These are phyloP conservation scores for Candida odintsovae DNA, from an alignment of 805 yeast genomes.

Conservation along the genomic window DNA sequence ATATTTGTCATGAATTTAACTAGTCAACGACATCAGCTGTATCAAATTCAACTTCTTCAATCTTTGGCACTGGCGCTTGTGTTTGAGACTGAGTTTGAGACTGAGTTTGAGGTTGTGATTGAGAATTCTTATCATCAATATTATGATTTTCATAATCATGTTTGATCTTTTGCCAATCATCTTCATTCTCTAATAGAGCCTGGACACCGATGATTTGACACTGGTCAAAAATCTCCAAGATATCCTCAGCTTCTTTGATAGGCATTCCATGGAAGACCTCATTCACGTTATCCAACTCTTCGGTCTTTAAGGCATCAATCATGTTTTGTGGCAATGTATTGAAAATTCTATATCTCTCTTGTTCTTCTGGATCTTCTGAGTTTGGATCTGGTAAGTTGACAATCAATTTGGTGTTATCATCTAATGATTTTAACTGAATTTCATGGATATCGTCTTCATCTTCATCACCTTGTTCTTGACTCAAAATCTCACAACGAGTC, in stretches of 20 bases:
- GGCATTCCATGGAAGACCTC: conserved; percentile 69
- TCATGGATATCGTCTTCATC: conserved; percentile 51
- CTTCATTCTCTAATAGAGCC: conserved; percentile 67
- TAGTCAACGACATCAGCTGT: conserved; percentile 39
- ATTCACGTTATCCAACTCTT: conserved; percentile 72
- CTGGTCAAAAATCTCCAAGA: conserved; percentile 68
- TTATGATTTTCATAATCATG: conserved; percentile 33
- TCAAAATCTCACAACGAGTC: conserved; percentile 64
- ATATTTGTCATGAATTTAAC: neutral
- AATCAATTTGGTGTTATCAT: conserved; percentile 70
- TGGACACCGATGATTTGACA: conserved; percentile 82
- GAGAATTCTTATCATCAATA: neutral
- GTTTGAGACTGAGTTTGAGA: conserved; percentile 5
- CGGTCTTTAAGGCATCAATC: conserved; percentile 72
- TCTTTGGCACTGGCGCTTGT: conserved; percentile 6
- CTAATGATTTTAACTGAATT: conserved; percentile 84
- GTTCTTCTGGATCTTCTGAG: conserved; percentile 38
- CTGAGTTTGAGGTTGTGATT: conserved; percentile 8
- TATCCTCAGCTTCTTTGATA: conserved; percentile 72
- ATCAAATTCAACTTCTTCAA: neutral
- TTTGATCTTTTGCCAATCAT: conserved; percentile 53
- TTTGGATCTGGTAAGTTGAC: conserved; percentile 62
- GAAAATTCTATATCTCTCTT: conserved; percentile 46
- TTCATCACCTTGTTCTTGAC: conserved; percentile 40
- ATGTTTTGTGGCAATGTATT: conserved; percentile 51